phyloP scores from a whole-genome alignment of 2,329 filamentous ascomycete species.

The Alternaria longipes region DNA sequence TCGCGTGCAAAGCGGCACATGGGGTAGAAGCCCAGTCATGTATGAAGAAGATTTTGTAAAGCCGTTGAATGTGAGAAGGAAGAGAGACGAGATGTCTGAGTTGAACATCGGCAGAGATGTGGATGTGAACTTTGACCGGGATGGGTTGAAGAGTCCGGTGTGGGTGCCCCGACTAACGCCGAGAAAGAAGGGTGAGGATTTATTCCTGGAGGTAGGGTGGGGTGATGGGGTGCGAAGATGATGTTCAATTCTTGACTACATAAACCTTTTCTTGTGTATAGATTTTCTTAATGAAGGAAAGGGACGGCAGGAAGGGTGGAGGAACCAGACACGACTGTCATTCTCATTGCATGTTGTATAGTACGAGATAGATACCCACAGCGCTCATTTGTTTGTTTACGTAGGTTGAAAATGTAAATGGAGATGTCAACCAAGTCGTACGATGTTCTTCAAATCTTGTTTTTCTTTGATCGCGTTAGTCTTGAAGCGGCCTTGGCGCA shows the following conservation, averaged over 20 bases:
- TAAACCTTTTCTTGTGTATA: slow-evolving; percentile 15
- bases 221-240: slow-evolving; percentile 13
- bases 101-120: slow-evolving; percentile 30
- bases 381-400: slow-evolving; percentile 11
- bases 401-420: not conserved
- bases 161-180: slow-evolving; percentile 74
- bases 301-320: not conserved
- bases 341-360: slow-evolving; percentile 14
- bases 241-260: slow-evolving; percentile 14
- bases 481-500: slow-evolving; percentile 8
- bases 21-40: slow-evolving; percentile 40
- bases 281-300: slow-evolving; percentile 6
- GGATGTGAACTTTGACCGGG: slow-evolving; percentile 27
- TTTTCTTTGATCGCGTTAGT: not conserved
- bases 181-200: slow-evolving; percentile 70
- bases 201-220: slow-evolving; percentile 60
- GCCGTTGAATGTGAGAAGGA: slow-evolving; percentile 39
- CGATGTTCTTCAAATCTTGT: not conserved
- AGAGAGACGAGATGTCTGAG: slow-evolving; percentile 28
- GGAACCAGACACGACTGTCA: slow-evolving; percentile 11
- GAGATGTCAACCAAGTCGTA: not conserved
- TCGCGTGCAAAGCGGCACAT: slow-evolving; percentile 37
- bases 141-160: slow-evolving; percentile 56
- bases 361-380: slow-evolving; percentile 23
- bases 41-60: slow-evolving; percentile 34